A percentile compares a stretch with the other conserved stretches of the same genome.
phyloP scores from a whole-genome alignment of 1,284 basidiomycete species.

The Bothia castanella region DNA sequence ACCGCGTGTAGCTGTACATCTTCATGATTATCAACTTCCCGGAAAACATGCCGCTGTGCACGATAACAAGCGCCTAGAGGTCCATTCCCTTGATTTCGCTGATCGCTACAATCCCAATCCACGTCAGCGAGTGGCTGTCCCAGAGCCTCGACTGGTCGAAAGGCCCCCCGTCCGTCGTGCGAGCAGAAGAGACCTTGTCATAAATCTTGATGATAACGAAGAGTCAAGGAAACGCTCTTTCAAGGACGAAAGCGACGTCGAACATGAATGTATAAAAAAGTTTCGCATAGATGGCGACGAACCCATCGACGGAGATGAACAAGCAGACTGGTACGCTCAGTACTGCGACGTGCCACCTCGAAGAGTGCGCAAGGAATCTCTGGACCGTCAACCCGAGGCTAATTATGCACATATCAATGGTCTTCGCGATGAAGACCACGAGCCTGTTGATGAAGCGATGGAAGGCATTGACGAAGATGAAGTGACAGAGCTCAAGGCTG shows the following conservation, averaged over 20 bases:
- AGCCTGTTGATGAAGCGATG: conserved; percentile 27
- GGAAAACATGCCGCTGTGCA: conserved; percentile 13
- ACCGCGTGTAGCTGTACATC: conserved; percentile 24
- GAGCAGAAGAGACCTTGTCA: conserved; percentile 20
- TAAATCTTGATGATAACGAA: conserved; percentile 13
- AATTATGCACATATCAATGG: conserved; percentile 43
- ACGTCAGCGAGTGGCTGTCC: conserved; percentile 23
- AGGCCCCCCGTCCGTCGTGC: conserved; percentile 21
- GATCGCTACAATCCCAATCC: conserved; percentile 37
- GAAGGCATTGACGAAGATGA: conserved; percentile 42
- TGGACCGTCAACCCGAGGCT: conserved; percentile 41
- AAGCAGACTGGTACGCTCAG: conserved; percentile 40
- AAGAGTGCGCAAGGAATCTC: conserved; percentile 49
- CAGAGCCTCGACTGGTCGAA: conserved; percentile 21
- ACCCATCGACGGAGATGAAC: conserved; percentile 45
- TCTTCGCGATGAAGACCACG: conserved; percentile 38
- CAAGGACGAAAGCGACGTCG: conserved; percentile 38
- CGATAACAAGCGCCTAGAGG: conserved; percentile 18
- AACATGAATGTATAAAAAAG: conserved; percentile 49
- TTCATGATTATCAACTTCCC: conserved; percentile 20
- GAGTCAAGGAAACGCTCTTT: conserved; percentile 42
- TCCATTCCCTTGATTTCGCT: conserved; percentile 24
- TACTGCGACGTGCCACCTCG: conserved; percentile 20
- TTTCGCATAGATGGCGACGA: conserved; percentile 47
- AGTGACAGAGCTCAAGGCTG: conserved; percentile 28